A percentile compares a stretch with the other conserved stretches of the same genome.
These are phyloP conservation scores for Sphaerostilbella broomeana DNA, from an alignment of 2,329 filamentous ascomycete species.

Conservation along the genomic window DNA sequence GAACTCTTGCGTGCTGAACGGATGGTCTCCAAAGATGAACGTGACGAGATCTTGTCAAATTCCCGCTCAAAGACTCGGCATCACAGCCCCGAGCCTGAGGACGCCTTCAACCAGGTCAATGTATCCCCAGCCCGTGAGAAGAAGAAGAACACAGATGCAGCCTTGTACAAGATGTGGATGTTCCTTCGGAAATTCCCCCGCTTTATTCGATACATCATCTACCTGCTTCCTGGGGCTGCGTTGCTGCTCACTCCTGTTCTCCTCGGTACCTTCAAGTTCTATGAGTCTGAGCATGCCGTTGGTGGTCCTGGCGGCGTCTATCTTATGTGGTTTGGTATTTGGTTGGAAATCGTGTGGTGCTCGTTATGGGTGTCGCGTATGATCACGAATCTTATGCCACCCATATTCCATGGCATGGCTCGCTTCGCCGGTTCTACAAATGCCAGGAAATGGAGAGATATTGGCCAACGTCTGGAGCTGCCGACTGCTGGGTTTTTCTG, in stretches of 20 bases:
- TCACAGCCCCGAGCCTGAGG: constrained; percentile 34
- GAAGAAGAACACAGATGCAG: constrained; percentile 27
- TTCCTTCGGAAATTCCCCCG: constrained; percentile 45
- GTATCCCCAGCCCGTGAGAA: constrained; percentile 24
- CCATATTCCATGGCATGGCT: constrained; percentile 45
- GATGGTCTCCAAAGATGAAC: constrained; percentile 38
- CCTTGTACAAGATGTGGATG: constrained; percentile 36
- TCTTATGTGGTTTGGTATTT: constrained; percentile 88
- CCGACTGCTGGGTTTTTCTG: constrained; percentile 85
- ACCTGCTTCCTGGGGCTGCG: constrained; percentile 39
- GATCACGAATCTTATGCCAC: constrained; percentile 44
- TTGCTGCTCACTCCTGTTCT: constrained; percentile 42
- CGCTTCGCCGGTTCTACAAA: constrained; percentile 76
- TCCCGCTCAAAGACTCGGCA: constrained; percentile 24
- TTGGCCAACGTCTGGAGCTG: constrained; percentile 78
- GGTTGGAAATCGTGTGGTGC: constrained; percentile 90
- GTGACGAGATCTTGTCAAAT: constrained; percentile 23
- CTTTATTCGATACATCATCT: constrained; percentile 42
- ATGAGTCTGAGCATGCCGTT: constrained; percentile 39
- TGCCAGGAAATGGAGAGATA: constrained; percentile 86
- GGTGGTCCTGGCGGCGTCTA: constrained; percentile 65
- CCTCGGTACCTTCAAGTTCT: constrained; percentile 35
- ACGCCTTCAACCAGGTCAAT: constrained; percentile 38
- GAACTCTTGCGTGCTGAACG: constrained; percentile 43
- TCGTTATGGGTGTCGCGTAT: constrained; percentile 73